A percentile compares a stretch with the other conserved stretches of the same genome.
phyloP scores from a whole-genome alignment of 371 early-diverging fungal species.

The Apophysomyces elegans region DNA sequence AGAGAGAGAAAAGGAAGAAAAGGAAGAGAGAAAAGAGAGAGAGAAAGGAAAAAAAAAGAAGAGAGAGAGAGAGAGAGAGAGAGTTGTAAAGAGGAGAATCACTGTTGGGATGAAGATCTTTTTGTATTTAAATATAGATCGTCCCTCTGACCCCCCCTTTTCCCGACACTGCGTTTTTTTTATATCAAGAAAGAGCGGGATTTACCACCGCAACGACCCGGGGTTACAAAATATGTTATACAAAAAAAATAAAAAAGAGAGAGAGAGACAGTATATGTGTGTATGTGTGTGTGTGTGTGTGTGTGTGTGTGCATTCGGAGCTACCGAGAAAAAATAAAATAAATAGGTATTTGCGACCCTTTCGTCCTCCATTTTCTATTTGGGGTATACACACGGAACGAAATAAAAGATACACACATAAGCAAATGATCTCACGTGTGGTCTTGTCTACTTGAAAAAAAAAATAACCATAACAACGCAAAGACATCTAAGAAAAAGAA shows the following conservation, averaged over 20 bases:
- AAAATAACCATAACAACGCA: not conserved
- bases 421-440: conserved; percentile 9
- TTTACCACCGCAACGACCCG: not conserved
- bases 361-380: not conserved
- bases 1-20: conserved; percentile 12
- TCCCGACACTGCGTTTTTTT: not conserved
- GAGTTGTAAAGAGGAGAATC: conserved; percentile 3
- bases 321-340: not conserved
- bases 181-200: conserved; percentile 1
- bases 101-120: conserved; percentile 2
- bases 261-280: not conserved
- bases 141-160: not conserved
- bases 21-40: not conserved
- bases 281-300: too few species aligned
- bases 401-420: too few species aligned
- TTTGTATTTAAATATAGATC: conserved; percentile 8
- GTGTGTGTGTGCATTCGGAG: too few species aligned
- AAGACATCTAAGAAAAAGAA: not conserved
- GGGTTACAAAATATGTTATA: not conserved
- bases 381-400: not conserved
- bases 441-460: conserved; percentile 2
- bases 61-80: conserved; percentile 1
- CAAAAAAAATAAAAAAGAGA: not conserved
- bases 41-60: not conserved
- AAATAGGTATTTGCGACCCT: not conserved